Percentiles rank a stretch among this genome's conserved stretches.
Conservation (phyloP, 2,329 filamentous ascomycete genomes). For the Aspergillus alliaceus region DNA sequence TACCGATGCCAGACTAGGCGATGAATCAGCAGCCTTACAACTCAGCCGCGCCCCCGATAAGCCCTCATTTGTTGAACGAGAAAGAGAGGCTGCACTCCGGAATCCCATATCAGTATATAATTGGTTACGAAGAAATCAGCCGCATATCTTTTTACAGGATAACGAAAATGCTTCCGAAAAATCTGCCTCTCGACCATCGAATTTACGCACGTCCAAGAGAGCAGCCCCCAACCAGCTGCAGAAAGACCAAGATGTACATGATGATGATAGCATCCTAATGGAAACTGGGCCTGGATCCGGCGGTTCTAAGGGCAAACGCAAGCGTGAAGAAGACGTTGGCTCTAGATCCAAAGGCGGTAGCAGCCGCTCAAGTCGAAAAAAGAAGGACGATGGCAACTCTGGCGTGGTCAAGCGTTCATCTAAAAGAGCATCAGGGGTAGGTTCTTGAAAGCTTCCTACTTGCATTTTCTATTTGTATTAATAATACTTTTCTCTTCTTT, state of each 20-base stretch:
- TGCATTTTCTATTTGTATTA: conserved; percentile 14
- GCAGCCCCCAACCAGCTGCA: conserved; percentile 36
- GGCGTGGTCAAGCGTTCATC: conserved; percentile 28
- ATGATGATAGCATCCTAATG: conserved; percentile 43
- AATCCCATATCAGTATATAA: conserved; percentile 95
- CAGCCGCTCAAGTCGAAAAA: conserved; percentile 38
- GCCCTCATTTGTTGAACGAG: conserved; percentile 51
- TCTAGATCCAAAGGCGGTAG: conserved; percentile 48
- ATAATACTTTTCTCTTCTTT: neutral
- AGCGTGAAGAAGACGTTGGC: conserved; percentile 48
- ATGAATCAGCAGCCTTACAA: conserved; percentile 53
- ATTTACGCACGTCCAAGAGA: conserved; percentile 43
- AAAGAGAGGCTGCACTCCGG: conserved; percentile 58
- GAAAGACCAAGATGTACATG: conserved; percentile 43
- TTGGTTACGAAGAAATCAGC: conserved; percentile 84
- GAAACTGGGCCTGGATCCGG: conserved; percentile 36
- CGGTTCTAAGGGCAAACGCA: conserved; percentile 44
- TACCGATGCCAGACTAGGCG: conserved; percentile 42
- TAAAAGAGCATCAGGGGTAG: conserved; percentile 33
- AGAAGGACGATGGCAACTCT: conserved; percentile 41
- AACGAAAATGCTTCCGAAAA: conserved; percentile 54
- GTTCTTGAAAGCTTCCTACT: conserved; percentile 13
- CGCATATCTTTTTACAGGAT: conserved; percentile 81
- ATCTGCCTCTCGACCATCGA: conserved; percentile 39
- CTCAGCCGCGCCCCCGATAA: conserved; percentile 42